Conservation (phyloP, 2,329 filamentous ascomycete species). For the Camillea tinctor region DNA sequence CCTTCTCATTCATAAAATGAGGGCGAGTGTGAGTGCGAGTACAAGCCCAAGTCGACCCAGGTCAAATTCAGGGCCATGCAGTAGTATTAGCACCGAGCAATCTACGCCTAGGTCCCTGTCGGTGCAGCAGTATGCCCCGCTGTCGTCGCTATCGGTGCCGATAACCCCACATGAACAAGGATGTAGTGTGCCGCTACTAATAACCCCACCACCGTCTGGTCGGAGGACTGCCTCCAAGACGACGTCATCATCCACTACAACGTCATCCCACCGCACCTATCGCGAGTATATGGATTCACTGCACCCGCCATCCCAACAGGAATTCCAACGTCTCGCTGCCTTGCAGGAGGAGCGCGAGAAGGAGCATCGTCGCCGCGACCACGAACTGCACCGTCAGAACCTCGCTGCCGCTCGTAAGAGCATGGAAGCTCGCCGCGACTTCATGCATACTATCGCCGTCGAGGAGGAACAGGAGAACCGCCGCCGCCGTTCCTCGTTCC, state of each 20-base stretch:
- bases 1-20: too few species aligned
- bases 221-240: conserved; percentile 16
- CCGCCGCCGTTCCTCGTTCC: conserved; percentile 9
- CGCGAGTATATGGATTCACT: conserved; percentile 52
- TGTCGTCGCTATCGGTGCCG: not conserved
- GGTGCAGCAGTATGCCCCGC: not conserved
- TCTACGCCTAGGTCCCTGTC: too few species aligned
- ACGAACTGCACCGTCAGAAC: conserved; percentile 31
- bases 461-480: conserved; percentile 9
- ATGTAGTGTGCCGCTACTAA: conserved; percentile 13
- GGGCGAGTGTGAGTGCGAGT: too few species aligned
- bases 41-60: too few species aligned
- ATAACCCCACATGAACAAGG: not conserved
- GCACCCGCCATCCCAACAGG: conserved; percentile 43
- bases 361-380: conserved; percentile 41
- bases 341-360: conserved; percentile 49
- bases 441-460: conserved; percentile 31
- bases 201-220: conserved; percentile 23
- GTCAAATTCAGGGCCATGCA: too few species aligned
- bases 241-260: conserved; percentile 18
- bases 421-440: conserved; percentile 33
- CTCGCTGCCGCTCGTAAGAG: conserved; percentile 17
- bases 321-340: conserved; percentile 48
- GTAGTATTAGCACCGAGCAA: too few species aligned
- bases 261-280: conserved; percentile 26